Base-by-base conservation (phyloP, 2,329 filamentous ascomycete genomes). In the Monilinia laxa region DNA sequence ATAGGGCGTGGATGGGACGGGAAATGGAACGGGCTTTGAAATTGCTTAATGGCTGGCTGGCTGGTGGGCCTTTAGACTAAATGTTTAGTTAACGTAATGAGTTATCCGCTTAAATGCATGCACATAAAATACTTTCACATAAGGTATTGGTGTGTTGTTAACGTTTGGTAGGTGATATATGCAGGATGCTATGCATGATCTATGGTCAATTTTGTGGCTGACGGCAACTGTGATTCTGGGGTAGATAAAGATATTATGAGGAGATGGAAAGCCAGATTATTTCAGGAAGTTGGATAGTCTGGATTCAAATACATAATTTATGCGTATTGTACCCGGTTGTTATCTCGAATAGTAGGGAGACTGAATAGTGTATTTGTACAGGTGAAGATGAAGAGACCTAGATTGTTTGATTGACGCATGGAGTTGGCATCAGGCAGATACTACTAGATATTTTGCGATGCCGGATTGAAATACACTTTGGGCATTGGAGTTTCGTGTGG, bases 71-170 rank as follows among this genome's bases (percentile, higher is more conserved):
- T 49, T 51, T 20, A 62, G 45, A 51, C 1, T 25, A 42, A 62
- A 23, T 62, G n/a, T 51, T 51, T 62, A 49, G n/a, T 62, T 52
- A 9, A 7, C 4, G 31, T 51, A 62, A 62, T 51, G 31, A 25
- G 18, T 52, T 42, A 25, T 35, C 7, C 11, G 40, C 16, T 42
- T 23, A 11, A 1, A 28, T 35, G 38, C 47, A 42, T 6, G 23
- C 20, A 14, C 4, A 23, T 9, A n/a, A 11, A 2, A 49, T 18
- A 25, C 35, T 10, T 2, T 11, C 20, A 31, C 16, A 6, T 28
- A 38, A 35, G 31, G 23, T 47, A 12, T 38, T 31, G 23, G 23
- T 16, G 18, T 16, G 40, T 42, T 42, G 3, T 5, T 10, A 42
- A 16, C 12, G 2, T 23, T 45, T 47, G 16, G 40, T 7, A 6